These are phyloP conservation scores for Mallotus nudiflorus DNA, from an alignment of 345 rosid genomes.

Conservation along the genomic window DNA sequence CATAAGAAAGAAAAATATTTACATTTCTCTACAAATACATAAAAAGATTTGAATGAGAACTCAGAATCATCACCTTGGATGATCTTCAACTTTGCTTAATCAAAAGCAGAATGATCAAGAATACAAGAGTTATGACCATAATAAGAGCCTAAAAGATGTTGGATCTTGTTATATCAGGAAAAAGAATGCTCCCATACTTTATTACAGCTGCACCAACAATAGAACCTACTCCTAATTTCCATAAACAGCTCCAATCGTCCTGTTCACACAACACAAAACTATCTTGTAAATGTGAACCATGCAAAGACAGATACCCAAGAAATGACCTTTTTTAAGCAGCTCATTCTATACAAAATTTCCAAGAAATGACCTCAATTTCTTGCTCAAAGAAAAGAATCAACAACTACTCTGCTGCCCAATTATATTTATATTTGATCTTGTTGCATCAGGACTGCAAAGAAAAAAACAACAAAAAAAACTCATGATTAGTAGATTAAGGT, in stretches of 20 bases:
- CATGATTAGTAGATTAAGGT: too few relatives aligned
- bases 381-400: background rate
- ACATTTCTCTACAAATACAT: background rate
- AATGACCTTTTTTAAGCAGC: too few relatives aligned
- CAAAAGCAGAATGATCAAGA: constrained; percentile 54
- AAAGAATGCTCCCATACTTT: constrained; percentile 70
- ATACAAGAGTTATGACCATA: constrained; percentile 61
- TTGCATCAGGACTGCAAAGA: too few relatives aligned
- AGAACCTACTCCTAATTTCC: constrained; percentile 72
- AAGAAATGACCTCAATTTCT: background rate
- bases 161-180: constrained; percentile 63
- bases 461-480: too few relatives aligned
- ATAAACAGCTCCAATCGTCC: constrained; percentile 58
- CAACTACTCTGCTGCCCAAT: background rate
- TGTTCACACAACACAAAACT: constrained; percentile 18
- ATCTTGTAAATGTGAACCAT: too few relatives aligned
- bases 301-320: too few relatives aligned
- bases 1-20: too few relatives aligned
- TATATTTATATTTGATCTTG: too few relatives aligned
- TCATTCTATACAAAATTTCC: background rate
- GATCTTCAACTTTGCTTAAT: constrained; percentile 29
- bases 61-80: too few relatives aligned
- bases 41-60: background rate
- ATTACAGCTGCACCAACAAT: constrained; percentile 60
- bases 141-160: constrained; percentile 56